Conservation (phyloP, 2,329 filamentous ascomycete genomes). For the Zymoseptoria pseudotritici region DNA sequence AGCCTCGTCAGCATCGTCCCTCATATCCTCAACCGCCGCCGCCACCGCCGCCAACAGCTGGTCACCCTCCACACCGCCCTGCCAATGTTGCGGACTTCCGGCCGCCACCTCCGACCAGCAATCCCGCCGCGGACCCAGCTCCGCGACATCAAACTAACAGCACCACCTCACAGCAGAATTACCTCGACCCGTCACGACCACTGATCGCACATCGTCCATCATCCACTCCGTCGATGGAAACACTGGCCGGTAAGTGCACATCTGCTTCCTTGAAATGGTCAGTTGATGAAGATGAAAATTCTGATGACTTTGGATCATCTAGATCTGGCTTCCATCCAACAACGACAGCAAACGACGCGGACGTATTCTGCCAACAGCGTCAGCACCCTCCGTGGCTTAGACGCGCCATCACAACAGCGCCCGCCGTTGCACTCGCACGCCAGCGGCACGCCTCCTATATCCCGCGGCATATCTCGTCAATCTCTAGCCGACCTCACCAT, state of each 20-base stretch:
- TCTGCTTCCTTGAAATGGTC: background rate
- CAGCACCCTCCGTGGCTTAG: conserved; percentile 8
- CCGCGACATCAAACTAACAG: conserved; percentile 6
- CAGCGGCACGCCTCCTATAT: conserved; percentile 27
- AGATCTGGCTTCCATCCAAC: conserved; percentile 44
- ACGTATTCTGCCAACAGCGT: conserved; percentile 26
- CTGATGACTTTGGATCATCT: conserved; percentile 11
- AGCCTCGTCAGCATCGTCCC: conserved; percentile 4
- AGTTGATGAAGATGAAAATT: background rate
- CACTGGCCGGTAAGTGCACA: conserved; percentile 36
- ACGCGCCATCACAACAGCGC: conserved; percentile 27
- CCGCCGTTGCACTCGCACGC: conserved; percentile 10
- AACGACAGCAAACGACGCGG: conserved; percentile 36
- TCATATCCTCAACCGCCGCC: background rate
- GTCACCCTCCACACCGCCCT: background rate
- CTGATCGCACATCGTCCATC: conserved; percentile 31
- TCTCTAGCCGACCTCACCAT: conserved; percentile 41
- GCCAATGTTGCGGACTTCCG: conserved; percentile 12
- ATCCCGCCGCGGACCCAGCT: conserved; percentile 10
- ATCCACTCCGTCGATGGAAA: conserved; percentile 43
- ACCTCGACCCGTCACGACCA: conserved; percentile 12
- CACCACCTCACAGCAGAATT: background rate
- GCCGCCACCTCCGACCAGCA: conserved; percentile 19
- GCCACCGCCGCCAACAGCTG: background rate
- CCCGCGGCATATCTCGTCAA: conserved; percentile 35